phyloP scores from a whole-genome alignment of 2,329 filamentous ascomycete species.

The Cladorrhinum sp. region DNA sequence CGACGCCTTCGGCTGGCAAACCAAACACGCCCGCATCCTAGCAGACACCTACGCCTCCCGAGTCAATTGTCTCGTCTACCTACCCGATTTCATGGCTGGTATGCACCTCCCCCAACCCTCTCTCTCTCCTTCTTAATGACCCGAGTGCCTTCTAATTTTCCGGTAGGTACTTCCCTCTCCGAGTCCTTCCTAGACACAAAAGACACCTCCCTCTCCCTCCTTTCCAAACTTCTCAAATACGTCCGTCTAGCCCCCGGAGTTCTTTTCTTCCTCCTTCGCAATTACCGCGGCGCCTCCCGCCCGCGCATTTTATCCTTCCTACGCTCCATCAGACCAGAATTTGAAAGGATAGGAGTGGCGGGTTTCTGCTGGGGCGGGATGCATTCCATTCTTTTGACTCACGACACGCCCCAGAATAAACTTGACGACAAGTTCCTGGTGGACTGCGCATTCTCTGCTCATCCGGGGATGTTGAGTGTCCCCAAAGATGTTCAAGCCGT shows the following conservation, averaged over 20 bases:
- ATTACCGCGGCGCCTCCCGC: constrained; percentile 9
- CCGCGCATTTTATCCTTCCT: constrained; percentile 39
- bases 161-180: constrained; percentile 7
- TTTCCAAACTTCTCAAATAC: background rate
- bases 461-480: constrained; percentile 40
- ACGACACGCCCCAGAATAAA: constrained; percentile 28
- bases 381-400: constrained; percentile 40
- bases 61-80: constrained; percentile 43
- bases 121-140: background rate
- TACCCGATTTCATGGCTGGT: constrained; percentile 47
- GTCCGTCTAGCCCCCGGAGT: constrained; percentile 6
- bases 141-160: too few relatives aligned
- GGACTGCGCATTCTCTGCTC: constrained; percentile 43
- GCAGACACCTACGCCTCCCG: constrained; percentile 47
- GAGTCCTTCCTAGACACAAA: constrained; percentile 9
- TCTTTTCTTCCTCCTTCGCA: constrained; percentile 10
- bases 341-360: constrained; percentile 42
- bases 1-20: constrained; percentile 50
- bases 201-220: background rate
- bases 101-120: constrained; percentile 2
- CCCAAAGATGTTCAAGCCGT: constrained; percentile 41
- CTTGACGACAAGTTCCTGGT: constrained; percentile 32
- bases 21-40: constrained; percentile 46
- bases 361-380: constrained; percentile 56
- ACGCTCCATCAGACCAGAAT: constrained; percentile 27